phyloP scores from a whole-genome alignment of 2,329 filamentous ascomycete species.

The Neophaeococcomyces aloes region DNA sequence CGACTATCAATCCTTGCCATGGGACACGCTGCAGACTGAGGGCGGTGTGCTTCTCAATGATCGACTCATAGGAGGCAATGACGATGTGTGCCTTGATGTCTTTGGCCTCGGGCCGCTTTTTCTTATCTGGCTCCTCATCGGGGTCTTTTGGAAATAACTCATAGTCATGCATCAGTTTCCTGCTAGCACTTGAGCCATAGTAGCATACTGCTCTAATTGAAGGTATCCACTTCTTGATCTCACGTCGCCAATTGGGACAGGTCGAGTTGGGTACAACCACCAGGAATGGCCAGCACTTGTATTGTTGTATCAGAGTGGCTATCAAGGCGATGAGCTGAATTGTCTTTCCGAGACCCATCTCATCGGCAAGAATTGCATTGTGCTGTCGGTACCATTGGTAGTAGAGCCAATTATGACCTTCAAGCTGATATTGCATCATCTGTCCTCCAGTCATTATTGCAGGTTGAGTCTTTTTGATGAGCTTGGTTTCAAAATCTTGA shows the following conservation, averaged over 20 bases:
- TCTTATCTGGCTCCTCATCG: conserved; percentile 26
- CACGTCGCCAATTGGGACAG: conserved; percentile 92
- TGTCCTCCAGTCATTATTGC: conserved; percentile 62
- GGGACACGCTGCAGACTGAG: conserved; percentile 58
- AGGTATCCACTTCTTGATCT: conserved; percentile 90
- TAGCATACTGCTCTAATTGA: conserved; percentile 81
- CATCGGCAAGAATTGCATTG: conserved; percentile 87
- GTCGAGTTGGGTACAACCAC: conserved; percentile 91
- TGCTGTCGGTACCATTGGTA: conserved; percentile 74
- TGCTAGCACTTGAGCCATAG: conserved; percentile 65
- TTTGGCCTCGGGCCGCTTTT: conserved; percentile 25
- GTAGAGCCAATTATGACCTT: conserved; percentile 90
- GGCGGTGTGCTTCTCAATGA: conserved; percentile 59
- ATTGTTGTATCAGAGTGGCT: conserved; percentile 58
- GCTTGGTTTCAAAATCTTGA: conserved; percentile 52
- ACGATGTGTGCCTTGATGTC: conserved; percentile 82
- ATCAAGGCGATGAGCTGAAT: conserved; percentile 83
- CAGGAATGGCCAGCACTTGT: conserved; percentile 79
- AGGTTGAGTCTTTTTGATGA: conserved; percentile 64
- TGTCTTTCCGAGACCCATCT: conserved; percentile 97
- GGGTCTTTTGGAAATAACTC: conserved; percentile 65
- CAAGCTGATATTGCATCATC: conserved; percentile 86
- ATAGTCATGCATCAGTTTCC: conserved; percentile 66
- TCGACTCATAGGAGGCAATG: conserved; percentile 88
- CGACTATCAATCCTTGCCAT: conserved; percentile 83